A percentile compares a stretch with the other conserved stretches of the same genome.
Conservation (phyloP, 1,284 basidiomycete genomes). For the Rhodotorula sp. region DNA sequence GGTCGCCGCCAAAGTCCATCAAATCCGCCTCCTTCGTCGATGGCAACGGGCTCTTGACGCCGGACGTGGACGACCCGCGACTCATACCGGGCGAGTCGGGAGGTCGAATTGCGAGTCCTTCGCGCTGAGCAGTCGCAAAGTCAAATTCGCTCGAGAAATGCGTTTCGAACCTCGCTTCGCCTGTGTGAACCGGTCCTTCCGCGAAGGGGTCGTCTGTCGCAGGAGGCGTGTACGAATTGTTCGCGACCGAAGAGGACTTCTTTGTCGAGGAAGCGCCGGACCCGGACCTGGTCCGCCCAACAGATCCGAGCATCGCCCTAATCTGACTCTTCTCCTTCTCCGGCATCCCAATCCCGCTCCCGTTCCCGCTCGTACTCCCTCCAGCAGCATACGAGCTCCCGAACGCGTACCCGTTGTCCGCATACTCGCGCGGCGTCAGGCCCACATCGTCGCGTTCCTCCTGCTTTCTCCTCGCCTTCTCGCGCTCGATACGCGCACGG, state of each 20-base stretch:
- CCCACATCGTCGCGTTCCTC: slow-evolving; percentile 7
- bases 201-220: slow-evolving; percentile 11
- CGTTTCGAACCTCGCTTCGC: slow-evolving; percentile 17
- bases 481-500: not conserved
- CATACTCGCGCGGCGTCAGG: slow-evolving; percentile 5
- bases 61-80: not conserved
- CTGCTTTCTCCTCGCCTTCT: not conserved
- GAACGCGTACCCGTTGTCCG: slow-evolving; percentile 32
- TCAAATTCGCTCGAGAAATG: slow-evolving; percentile 13
- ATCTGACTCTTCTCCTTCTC: slow-evolving; percentile 1
- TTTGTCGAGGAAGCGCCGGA: not conserved
- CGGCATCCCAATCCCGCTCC: not conserved
- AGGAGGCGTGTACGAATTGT: too few species aligned
- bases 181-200: not conserved
- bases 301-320: not conserved
- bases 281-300: slow-evolving; percentile 8
- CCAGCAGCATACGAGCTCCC: slow-evolving; percentile 25
- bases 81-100: not conserved
- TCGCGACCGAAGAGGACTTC: not conserved
- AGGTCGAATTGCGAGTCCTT: not conserved
- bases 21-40: too few species aligned
- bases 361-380: not conserved
- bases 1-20: too few species aligned
- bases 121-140: not conserved
- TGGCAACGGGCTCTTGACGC: not conserved